Evolutionary conservation across 371 early-diverging fungal genomes (phyloP), one percentile per base, ranked within the genome.

Genomic region (Lichtheimia ramosa): DNA sequence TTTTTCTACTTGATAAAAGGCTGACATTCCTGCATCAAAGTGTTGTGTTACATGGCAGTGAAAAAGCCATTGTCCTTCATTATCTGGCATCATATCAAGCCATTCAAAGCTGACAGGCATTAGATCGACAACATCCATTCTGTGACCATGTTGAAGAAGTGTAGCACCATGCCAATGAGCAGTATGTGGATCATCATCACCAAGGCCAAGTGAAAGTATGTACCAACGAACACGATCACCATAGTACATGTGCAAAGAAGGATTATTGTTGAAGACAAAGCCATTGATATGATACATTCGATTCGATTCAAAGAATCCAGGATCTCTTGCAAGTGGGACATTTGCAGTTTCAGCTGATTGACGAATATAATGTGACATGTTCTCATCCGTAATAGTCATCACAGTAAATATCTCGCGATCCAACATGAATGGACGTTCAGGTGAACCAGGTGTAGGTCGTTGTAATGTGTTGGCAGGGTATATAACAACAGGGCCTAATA

Each of bases 111-210:
- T 71, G 27, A 74, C 63, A 0, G 81, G 75, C 24, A 66, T 65
- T 27, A 83, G 58, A 40, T 81, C 79, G 3, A 83, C 70, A 8
- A 77, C 79, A 54, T 83, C 83, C 8, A 79, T 70, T 7, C 81
- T 68, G 42, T 71, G 75, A 0, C 83, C 83, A 21, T 70, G 64
- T 15, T 69, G 52, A 8, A 83, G 56, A 3, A 81, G 23, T 0
- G 81, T 81, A 0, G 71, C 66, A 4, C 81, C 81, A 59, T 83
- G 83, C 83, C 83, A 83, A 28, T 80, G 81, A 0, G 78, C 83
- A 2, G 83, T 79, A 67, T 83, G 83, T 5, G 65, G 51, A 66
- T 83, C 83, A 1, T 72, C 73, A 24, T 77, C 77, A 0, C 56
- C 63, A 0, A 70, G 42, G 3, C 74, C 83, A 25, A 76, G 64